Percentiles rank a stretch among this genome's conserved stretches.
phyloP scores from a whole-genome alignment of 345 rosid genomes.

The Salix viminalis region DNA sequence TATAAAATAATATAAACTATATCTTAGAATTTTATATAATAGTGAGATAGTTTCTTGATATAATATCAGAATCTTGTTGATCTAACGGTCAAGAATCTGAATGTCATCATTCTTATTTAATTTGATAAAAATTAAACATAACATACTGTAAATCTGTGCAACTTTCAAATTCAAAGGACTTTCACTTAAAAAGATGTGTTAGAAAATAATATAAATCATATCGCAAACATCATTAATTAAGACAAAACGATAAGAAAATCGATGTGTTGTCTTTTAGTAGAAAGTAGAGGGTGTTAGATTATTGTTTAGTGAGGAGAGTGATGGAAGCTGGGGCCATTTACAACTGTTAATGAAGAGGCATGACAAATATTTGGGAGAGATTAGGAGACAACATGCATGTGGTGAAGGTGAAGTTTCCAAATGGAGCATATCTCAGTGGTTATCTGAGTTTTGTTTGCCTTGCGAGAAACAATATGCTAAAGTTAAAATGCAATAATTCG shows the following conservation, averaged over 20 bases:
- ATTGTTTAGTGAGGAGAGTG: neutral
- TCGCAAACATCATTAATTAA: too few relatives aligned
- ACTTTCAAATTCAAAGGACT: too few relatives aligned
- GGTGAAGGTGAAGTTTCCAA: neutral
- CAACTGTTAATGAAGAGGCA: neutral
- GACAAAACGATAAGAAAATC: neutral
- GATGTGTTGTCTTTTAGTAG: neutral
- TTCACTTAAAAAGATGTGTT: fast-evolving
- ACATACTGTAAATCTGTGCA: too few relatives aligned
- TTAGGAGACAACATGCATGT: neutral
- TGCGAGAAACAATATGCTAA: neutral
- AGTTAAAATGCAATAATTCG: neutral
- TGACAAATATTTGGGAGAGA: neutral
- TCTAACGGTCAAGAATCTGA: too few relatives aligned
- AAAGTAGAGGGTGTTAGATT: neutral
- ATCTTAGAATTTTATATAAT: too few relatives aligned
- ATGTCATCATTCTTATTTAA: too few relatives aligned
- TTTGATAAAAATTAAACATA: too few relatives aligned
- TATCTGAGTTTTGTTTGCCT: neutral
- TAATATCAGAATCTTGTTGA: too few relatives aligned
- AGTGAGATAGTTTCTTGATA: too few relatives aligned
- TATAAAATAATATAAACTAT: too few relatives aligned
- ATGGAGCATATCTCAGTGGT: neutral
- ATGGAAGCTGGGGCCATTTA: neutral
- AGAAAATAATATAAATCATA: too few relatives aligned